Evolutionary conservation across 305 asterid genomes (phyloP).

Genomic region (Fraxinus platypoda): DNA sequence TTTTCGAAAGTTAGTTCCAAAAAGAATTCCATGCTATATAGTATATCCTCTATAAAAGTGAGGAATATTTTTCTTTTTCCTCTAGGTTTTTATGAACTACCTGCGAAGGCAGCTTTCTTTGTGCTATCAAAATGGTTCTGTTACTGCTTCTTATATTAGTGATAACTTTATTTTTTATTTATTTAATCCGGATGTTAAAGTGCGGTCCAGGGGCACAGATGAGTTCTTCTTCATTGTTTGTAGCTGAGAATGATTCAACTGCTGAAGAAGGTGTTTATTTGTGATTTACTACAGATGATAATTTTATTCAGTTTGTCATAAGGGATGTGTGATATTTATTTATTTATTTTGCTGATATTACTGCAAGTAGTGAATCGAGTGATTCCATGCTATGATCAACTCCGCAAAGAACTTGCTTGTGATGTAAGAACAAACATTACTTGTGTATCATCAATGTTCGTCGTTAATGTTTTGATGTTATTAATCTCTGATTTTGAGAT

Average conservation of each 20-base stretch:
- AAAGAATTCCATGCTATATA: background rate
- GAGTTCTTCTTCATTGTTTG: background rate
- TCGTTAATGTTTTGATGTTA: background rate
- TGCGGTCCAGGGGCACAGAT: background rate
- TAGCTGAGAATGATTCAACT: background rate
- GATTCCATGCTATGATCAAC: constrained; percentile 75
- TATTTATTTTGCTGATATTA: background rate
- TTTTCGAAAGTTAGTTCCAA: background rate
- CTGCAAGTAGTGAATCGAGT: constrained; percentile 10
- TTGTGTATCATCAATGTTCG: background rate
- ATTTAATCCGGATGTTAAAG: background rate
- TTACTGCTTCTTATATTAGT: background rate
- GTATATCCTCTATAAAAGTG: background rate
- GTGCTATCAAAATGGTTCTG: background rate
- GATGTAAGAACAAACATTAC: constrained; percentile 55
- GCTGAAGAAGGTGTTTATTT: background rate
- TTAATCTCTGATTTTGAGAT: background rate
- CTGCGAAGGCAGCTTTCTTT: background rate
- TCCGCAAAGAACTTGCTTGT: constrained; percentile 90
- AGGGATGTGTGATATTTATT: background rate
- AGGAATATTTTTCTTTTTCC: background rate
- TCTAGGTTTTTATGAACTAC: background rate
- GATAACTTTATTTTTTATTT: background rate
- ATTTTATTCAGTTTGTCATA: background rate
- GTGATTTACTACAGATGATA: background rate